Conservation (phyloP, 2,329 filamentous ascomycete genomes). For the Alternaria hordeiaustralica region DNA sequence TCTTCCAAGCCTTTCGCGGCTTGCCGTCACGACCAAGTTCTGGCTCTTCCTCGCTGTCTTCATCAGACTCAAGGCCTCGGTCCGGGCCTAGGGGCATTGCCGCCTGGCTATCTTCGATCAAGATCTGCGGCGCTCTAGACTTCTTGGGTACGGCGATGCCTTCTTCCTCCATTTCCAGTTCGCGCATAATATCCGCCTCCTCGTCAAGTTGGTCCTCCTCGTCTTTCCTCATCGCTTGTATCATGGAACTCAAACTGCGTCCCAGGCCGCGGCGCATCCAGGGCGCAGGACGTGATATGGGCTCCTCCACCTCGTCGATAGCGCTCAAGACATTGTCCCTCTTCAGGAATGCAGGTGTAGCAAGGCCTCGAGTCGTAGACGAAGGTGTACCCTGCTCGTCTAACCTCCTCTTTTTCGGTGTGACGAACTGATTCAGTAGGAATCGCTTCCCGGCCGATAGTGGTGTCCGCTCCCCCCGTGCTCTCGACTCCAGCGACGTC, state of each 20-base stretch:
- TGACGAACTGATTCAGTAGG: conserved; percentile 68
- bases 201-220: conserved; percentile 64
- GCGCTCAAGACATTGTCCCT: conserved; percentile 59
- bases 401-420: conserved; percentile 59
- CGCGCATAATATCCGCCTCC: conserved; percentile 75
- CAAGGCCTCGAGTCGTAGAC: conserved; percentile 55
- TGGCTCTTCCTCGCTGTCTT: conserved; percentile 58
- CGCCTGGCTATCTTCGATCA: conserved; percentile 53
- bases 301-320: conserved; percentile 61
- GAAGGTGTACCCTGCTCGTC: conserved; percentile 48
- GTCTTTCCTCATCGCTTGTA: conserved; percentile 71
- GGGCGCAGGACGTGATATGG: conserved; percentile 44
- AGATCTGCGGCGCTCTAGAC: conserved; percentile 38
- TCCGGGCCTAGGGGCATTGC: conserved; percentile 56
- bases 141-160: conserved; percentile 33
- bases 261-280: conserved; percentile 60
- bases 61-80: conserved; percentile 60
- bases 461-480: conserved; percentile 53
- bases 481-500: conserved; percentile 35
- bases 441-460: conserved; percentile 65
- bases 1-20: conserved; percentile 73
- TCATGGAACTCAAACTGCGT: conserved; percentile 75
- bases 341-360: conserved; percentile 74
- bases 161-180: conserved; percentile 64
- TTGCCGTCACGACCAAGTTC: conserved; percentile 62